phyloP scores from a whole-genome alignment of 257 asterid species.

The Solanum dulcamara region DNA sequence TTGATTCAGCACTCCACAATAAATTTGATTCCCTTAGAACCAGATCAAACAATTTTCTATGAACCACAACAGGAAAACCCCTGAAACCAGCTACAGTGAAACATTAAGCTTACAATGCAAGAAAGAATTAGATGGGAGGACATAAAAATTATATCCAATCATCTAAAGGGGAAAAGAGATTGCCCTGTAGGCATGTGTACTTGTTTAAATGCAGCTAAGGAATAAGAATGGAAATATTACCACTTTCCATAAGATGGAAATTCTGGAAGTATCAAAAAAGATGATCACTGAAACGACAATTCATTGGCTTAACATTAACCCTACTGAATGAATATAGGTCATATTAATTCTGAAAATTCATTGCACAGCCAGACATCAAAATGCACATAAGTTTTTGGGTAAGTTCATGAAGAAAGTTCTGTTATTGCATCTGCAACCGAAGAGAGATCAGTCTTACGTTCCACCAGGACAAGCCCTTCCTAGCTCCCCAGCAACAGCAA shows the following conservation, averaged over 20 bases:
- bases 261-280: not conserved
- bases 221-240: not conserved
- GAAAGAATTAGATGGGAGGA: not conserved
- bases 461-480: conserved; percentile 77
- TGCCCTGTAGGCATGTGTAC: not conserved
- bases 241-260: not conserved
- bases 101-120: not conserved
- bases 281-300: not conserved
- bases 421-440: not conserved
- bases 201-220: not conserved
- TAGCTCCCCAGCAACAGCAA: conserved; percentile 67
- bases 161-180: not conserved
- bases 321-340: not conserved
- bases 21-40: not conserved
- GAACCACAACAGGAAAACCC: not conserved
- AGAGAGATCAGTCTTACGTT: conserved; percentile 41
- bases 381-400: not conserved
- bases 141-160: not conserved
- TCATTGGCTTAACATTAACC: not conserved
- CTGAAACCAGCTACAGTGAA: not conserved
- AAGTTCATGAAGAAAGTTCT: not conserved
- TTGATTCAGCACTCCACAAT: not conserved
- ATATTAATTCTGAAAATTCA: not conserved
- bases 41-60: not conserved
- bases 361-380: not conserved